A percentile compares a stretch with the other conserved stretches of the same genome.
Conservation (phyloP, 176 grass and related monocot species). For the Aegilops bicornis region DNA sequence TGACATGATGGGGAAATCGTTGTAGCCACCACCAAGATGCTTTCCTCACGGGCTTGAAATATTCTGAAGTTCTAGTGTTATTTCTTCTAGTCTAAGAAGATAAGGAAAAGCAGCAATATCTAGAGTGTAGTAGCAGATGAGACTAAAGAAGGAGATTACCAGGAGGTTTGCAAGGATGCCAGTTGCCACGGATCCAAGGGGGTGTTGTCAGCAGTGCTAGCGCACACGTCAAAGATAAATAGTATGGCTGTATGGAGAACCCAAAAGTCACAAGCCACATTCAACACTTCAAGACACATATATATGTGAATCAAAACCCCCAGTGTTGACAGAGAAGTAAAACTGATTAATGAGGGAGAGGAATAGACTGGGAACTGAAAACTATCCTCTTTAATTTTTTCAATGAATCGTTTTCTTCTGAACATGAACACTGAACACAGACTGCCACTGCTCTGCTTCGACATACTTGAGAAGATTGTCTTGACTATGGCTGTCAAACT, state of each 20-base stretch:
- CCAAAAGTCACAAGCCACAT: not conserved
- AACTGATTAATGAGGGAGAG: slow-evolving; percentile 12
- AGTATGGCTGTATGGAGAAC: not conserved
- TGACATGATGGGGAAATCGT: too few species aligned
- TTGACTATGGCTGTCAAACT: not conserved
- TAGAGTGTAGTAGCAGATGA: not conserved
- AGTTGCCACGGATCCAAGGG: not conserved
- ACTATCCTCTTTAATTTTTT: not conserved
- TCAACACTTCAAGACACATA: not conserved
- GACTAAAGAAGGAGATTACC: not conserved
- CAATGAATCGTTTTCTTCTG: not conserved
- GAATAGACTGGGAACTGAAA: slow-evolving; percentile 12
- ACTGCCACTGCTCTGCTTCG: not conserved
- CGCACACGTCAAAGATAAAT: not conserved
- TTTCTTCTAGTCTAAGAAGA: not conserved
- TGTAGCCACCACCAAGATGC: too few species aligned
- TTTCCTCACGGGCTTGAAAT: too few species aligned
- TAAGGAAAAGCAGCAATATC: not conserved
- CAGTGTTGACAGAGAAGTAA: slow-evolving; percentile 5
- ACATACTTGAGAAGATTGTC: not conserved
- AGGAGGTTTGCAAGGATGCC: not conserved
- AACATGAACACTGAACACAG: not conserved
- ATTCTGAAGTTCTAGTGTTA: not conserved
- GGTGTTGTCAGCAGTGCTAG: not conserved
- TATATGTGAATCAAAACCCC: slow-evolving; percentile 10